These are phyloP conservation scores for Santalum album DNA, from an alignment of 164 flowering plant species.

Conservation along the genomic window DNA sequence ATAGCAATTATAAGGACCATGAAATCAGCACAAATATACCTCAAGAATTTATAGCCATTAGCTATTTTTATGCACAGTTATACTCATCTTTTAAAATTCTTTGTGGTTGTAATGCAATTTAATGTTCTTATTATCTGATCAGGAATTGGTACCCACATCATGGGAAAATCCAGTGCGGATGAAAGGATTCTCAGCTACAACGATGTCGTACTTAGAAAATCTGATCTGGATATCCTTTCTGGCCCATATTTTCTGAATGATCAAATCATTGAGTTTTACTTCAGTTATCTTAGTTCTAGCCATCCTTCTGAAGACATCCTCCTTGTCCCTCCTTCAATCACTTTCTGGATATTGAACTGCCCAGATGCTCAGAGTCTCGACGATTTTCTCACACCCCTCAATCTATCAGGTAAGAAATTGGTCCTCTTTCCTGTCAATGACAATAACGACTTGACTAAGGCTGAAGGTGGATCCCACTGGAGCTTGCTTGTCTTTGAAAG, in stretches of 20 bases:
- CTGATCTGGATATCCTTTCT: slow-evolving; percentile 64
- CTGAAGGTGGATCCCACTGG: slow-evolving; percentile 91
- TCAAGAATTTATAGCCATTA: too few relatives aligned
- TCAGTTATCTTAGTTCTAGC: slow-evolving; percentile 50
- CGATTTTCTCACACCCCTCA: slow-evolving; percentile 58
- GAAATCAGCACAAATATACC: too few relatives aligned
- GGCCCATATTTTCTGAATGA: slow-evolving; percentile 72
- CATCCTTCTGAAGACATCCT: slow-evolving; percentile 39
- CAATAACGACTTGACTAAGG: slow-evolving; percentile 45
- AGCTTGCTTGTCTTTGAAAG: slow-evolving; percentile 65
- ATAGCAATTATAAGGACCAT: too few relatives aligned
- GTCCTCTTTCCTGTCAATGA: slow-evolving; percentile 65
- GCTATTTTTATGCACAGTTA: too few relatives aligned
- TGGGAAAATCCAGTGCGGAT: slow-evolving; percentile 27
- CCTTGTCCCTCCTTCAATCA: slow-evolving; percentile 67
- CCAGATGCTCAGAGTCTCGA: slow-evolving; percentile 31
- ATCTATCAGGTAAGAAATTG: slow-evolving; percentile 37
- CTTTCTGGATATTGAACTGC: slow-evolving; percentile 72
- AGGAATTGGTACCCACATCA: slow-evolving; percentile 5
- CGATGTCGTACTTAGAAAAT: slow-evolving; percentile 71
- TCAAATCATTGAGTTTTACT: slow-evolving; percentile 80
- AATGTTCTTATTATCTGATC: background rate
- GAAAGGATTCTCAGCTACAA: slow-evolving; percentile 77
- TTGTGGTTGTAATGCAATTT: background rate
- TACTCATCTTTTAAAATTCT: too few relatives aligned